These are phyloP conservation scores for Coniochaeta sp. DNA, from an alignment of 2,329 filamentous ascomycete species.

Conservation along the genomic window DNA sequence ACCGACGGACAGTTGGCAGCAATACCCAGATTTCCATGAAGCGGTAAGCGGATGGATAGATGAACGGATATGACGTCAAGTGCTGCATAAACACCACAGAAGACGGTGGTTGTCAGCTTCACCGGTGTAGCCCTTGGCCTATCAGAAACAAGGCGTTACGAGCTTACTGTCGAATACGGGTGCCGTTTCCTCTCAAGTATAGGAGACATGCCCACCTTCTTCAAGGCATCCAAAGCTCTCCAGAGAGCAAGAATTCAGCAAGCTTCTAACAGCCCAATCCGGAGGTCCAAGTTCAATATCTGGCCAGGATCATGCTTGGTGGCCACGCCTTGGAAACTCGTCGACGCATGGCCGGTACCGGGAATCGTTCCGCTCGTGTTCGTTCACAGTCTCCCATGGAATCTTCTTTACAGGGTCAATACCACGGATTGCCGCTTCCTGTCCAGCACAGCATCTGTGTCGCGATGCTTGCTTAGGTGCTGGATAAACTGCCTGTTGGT, in stretches of 20 bases:
- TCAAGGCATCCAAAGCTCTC: neutral
- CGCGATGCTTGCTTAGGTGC: neutral
- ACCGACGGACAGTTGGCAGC: neutral
- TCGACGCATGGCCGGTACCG: neutral
- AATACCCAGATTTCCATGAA: neutral
- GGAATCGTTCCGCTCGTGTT: neutral
- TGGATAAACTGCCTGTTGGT: neutral
- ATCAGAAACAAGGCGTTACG: neutral
- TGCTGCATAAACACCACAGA: neutral
- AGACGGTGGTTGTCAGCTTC: neutral
- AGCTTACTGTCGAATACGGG: neutral
- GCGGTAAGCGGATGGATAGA: neutral
- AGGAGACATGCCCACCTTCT: neutral
- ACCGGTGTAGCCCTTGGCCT: neutral
- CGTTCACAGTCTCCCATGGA: neutral
- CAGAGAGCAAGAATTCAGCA: neutral
- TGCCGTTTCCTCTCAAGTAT: neutral
- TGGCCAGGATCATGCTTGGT: neutral
- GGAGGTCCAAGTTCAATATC: neutral
- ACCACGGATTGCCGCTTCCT: neutral
- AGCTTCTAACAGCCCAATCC: neutral
- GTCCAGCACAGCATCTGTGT: neutral
- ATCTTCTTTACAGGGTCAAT: neutral
- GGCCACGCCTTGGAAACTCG: neutral
- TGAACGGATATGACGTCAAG: neutral